Conservation (phyloP, 805 yeast genomes). For the Pichia nakasei region DNA sequence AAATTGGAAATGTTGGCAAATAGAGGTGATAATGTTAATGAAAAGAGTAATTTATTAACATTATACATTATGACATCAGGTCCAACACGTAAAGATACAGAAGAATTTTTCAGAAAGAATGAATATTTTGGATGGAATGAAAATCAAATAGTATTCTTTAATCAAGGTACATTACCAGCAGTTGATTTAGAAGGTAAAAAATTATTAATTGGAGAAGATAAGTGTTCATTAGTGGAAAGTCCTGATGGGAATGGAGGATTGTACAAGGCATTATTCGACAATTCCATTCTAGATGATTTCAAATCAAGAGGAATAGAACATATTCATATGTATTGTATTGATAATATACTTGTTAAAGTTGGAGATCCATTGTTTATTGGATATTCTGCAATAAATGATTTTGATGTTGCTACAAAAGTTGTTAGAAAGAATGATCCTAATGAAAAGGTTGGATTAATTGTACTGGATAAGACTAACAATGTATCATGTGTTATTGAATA, state of each 20-base stretch:
- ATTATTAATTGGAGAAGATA: constrained; percentile 49
- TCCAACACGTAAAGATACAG: constrained; percentile 74
- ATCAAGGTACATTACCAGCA: constrained; percentile 95
- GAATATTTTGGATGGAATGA: constrained; percentile 60
- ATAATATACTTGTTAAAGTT: constrained; percentile 81
- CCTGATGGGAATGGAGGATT: constrained; percentile 99
- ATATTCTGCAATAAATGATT: constrained; percentile 58
- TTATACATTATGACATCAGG: constrained; percentile 96
- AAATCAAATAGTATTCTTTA: constrained; percentile 65
- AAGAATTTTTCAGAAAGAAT: constrained; percentile 53
- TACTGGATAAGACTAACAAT: constrained; percentile 44
- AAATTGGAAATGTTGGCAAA: constrained; percentile 51
- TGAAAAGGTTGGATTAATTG: constrained; percentile 91
- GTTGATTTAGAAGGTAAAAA: constrained; percentile 60
- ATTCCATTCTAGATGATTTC: constrained; percentile 63
- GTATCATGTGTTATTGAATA: constrained; percentile 91
- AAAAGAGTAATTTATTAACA: constrained; percentile 29
- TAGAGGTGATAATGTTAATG: constrained; percentile 12
- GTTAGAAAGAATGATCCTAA: constrained; percentile 84
- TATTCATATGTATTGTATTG: constrained; percentile 95
- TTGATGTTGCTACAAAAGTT: constrained; percentile 82
- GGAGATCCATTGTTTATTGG: constrained; percentile 92
- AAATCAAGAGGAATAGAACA: constrained; percentile 64
- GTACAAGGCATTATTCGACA: constrained; percentile 67
- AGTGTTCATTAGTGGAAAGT: constrained; percentile 57